Conservation (phyloP, 2,329 filamentous ascomycete genomes). For the Rutstroemia sp. region DNA sequence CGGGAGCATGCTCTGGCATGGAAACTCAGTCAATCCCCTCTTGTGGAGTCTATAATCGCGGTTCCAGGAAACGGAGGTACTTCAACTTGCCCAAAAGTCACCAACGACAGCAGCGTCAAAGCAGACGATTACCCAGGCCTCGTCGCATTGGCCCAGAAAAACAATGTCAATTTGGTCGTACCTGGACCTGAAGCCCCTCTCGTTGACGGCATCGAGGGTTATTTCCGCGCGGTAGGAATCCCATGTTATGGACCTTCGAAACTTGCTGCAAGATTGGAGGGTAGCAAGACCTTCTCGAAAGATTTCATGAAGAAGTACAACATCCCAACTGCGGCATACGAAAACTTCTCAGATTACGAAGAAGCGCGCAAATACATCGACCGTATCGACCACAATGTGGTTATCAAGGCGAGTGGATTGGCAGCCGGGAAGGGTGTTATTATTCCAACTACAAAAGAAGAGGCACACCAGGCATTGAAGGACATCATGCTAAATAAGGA, state of each 20-base stretch:
- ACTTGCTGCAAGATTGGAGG: slow-evolving; percentile 83
- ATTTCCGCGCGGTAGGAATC: slow-evolving; percentile 50
- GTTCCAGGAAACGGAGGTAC: slow-evolving; percentile 86
- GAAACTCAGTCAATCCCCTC: slow-evolving; percentile 80
- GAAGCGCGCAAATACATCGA: slow-evolving; percentile 69
- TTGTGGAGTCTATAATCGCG: slow-evolving; percentile 66
- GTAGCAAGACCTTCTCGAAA: slow-evolving; percentile 94
- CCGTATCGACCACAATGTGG: slow-evolving; percentile 61
- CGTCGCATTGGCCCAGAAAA: slow-evolving; percentile 64
- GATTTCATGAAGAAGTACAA: slow-evolving; percentile 91
- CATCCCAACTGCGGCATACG: slow-evolving; percentile 86
- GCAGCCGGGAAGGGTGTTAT: slow-evolving; percentile 96
- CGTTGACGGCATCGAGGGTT: slow-evolving; percentile 80
- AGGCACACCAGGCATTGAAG: slow-evolving; percentile 73
- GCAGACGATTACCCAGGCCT: slow-evolving; percentile 71
- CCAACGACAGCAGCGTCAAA: slow-evolving; percentile 60
- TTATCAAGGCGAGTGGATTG: slow-evolving; percentile 89
- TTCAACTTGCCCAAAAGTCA: slow-evolving; percentile 58
- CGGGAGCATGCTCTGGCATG: slow-evolving; percentile 91
- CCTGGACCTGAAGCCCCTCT: slow-evolving; percentile 92
- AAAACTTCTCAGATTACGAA: slow-evolving; percentile 77
- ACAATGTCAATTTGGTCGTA: slow-evolving; percentile 71
- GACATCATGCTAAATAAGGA: slow-evolving; percentile 86
- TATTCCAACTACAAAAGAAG: slow-evolving; percentile 57
- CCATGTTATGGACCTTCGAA: slow-evolving; percentile 70